Base-by-base conservation (phyloP, 352 stramenopile genomes). In the Thalassiosira mediterranea region DNA sequence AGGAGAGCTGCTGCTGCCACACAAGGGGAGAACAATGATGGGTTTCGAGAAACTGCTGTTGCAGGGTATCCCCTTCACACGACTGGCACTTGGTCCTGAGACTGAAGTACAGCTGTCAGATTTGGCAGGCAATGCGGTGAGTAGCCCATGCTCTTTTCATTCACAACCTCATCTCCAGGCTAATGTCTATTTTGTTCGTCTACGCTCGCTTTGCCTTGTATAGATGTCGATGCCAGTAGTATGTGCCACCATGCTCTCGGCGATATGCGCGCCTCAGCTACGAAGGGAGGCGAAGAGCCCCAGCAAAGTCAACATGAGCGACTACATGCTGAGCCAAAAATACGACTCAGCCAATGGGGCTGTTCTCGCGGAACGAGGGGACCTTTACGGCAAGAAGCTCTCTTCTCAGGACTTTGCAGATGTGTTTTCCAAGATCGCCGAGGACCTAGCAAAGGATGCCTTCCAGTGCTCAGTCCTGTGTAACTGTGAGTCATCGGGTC, bases 1-100 rank as follows among this genome's bases (percentile, higher is more conserved):
- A 10, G 67, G 82, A 40, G 76, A 86, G 44, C 48, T 88, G 61
- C 69, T 85, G n/a, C 72, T 89, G 1, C 78, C 84, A 11, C 71
- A 88, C 72, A 76, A 74, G 53, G 84, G 84, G 60, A 57, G 84
- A 56, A 81, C 65, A 19, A 76, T 78, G 61, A 81, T 80, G 71
- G 76, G 83, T 3, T 83, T 67, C 56, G 83, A 90, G 58, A 90
- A 90, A 56, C 70, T 90, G 15, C 48, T 90, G 19, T 42, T 90
- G 4, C 88, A 94, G 65, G 88, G 88, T 40, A 93, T 94, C 60
- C 88, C 88, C 4, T 91, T 89, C 49, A 87, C 83, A 26, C 70
- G 86, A 11, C 68, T 94, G 10, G 38, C 71, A 25, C 60, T 93
- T 3, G 84, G 78, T 7, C 76, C 81, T 38, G 86, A 93, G 83